Evolutionary conservation across 176 grass and related monocot genomes (phyloP).

Genomic region (Hordeum marinum): DNA sequence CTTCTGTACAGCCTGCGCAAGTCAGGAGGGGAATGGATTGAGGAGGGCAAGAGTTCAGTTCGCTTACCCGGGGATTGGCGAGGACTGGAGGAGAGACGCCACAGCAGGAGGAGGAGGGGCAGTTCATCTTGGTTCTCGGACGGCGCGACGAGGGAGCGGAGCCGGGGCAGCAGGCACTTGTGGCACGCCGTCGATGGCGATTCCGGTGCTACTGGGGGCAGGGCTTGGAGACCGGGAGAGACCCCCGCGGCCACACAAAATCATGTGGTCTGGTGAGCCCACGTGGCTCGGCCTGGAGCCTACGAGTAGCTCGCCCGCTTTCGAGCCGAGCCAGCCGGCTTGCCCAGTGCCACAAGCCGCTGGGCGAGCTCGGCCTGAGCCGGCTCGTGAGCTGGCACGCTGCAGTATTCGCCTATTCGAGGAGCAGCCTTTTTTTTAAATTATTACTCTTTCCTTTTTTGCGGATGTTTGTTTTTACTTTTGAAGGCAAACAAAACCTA

Average conservation of each 20-base stretch:
- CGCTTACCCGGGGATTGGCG: slow-evolving; percentile 20
- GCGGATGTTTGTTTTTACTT: too few species aligned
- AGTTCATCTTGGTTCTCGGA: slow-evolving; percentile 11
- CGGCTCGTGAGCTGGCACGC: too few species aligned
- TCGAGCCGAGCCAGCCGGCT: too few species aligned
- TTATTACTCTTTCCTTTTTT: too few species aligned
- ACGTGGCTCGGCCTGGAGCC: background rate
- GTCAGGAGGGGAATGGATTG: background rate
- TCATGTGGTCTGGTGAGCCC: background rate
- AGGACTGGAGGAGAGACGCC: slow-evolving; percentile 32
- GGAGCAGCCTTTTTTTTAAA: too few species aligned
- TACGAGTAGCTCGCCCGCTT: too few species aligned
- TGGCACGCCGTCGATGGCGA: background rate
- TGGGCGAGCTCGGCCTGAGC: too few species aligned
- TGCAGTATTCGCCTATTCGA: too few species aligned
- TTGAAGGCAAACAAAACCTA: too few species aligned
- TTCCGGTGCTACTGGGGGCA: background rate
- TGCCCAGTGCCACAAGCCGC: too few species aligned
- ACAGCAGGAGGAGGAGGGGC: slow-evolving; percentile 18
- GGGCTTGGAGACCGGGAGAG: background rate
- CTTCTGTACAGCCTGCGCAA: background rate
- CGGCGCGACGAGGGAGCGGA: background rate
- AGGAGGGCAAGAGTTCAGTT: background rate
- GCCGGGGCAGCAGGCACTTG: background rate
- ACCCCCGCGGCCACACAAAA: slow-evolving; percentile 7